phyloP scores from a whole-genome alignment of 768 basidiomycete genomes.

The Auricularia heimuer region DNA sequence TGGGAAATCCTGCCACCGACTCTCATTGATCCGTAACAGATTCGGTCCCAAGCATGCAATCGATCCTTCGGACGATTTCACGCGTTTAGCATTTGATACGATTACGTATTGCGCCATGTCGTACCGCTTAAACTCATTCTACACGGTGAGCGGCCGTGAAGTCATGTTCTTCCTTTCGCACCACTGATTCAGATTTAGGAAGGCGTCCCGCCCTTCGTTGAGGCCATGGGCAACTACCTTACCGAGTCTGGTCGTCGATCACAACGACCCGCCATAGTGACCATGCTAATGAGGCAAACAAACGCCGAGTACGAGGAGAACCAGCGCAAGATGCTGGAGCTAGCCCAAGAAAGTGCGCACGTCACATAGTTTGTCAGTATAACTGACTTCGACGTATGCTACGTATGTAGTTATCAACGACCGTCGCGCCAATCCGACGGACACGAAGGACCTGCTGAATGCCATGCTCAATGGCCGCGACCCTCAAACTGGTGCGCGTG shows the following conservation, averaged over 20 bases:
- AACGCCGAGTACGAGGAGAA: constrained; percentile 33
- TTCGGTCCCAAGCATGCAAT: constrained; percentile 34
- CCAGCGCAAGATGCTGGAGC: constrained; percentile 31
- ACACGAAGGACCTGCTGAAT: constrained; percentile 35
- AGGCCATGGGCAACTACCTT: constrained; percentile 34
- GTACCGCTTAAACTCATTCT: constrained; percentile 38
- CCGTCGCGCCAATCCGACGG: constrained; percentile 26
- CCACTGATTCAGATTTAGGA: constrained; percentile 14
- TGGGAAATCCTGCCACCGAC: not conserved
- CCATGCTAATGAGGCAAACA: constrained; percentile 25
- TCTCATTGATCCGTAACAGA: constrained; percentile 15
- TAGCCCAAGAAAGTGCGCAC: constrained; percentile 30
- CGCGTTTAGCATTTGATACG: constrained; percentile 38
- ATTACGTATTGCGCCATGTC: constrained; percentile 37
- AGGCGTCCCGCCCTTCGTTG: constrained; percentile 28
- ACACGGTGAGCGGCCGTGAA: constrained; percentile 19
- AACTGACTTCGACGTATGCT: not conserved
- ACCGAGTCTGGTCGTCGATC: constrained; percentile 28
- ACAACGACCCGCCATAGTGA: constrained; percentile 26
- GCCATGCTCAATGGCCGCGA: constrained; percentile 38
- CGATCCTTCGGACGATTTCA: constrained; percentile 38
- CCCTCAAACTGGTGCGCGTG: constrained; percentile 28
- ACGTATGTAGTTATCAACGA: constrained; percentile 27
- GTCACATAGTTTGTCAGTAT: not conserved
- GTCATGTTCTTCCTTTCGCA: too few species aligned